phyloP scores from a whole-genome alignment of 306 rosid genomes.

The Prunus padus region DNA sequence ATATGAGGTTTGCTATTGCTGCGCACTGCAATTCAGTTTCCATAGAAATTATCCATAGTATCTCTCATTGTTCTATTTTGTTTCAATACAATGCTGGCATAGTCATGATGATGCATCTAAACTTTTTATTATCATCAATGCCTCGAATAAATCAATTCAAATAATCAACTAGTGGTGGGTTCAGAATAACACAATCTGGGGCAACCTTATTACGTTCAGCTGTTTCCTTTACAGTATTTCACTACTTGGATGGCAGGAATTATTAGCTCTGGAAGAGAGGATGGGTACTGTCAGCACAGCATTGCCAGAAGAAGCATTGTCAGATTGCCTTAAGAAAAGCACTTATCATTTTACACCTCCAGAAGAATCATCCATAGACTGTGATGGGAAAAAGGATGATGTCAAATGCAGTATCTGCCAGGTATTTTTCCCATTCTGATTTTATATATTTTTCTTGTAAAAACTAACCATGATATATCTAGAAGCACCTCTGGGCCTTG shows the following conservation, averaged over 20 bases:
- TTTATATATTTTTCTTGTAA: neutral
- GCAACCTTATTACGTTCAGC: neutral
- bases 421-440: slow-evolving; percentile 40
- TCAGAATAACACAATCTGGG: neutral
- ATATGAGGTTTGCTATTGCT: slow-evolving; percentile 73
- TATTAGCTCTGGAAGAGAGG: slow-evolving; percentile 89
- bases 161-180: neutral
- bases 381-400: slow-evolving; percentile 48
- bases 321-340: slow-evolving; percentile 64
- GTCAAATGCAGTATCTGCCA: slow-evolving; percentile 92
- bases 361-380: slow-evolving; percentile 34
- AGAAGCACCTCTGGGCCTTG: neutral
- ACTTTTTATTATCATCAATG: neutral
- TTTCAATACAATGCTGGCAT: neutral
- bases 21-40: neutral
- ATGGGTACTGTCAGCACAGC: slow-evolving; percentile 99
- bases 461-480: neutral
- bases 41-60: neutral
- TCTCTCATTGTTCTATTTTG: slow-evolving; percentile 6
- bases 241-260: slow-evolving; percentile 54
- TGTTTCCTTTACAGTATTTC: slow-evolving; percentile 1
- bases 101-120: neutral
- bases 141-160: neutral
- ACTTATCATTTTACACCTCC: slow-evolving; percentile 42
- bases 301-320: slow-evolving; percentile 69